Conservation (phyloP, 371 early-diverging fungal genomes). For the Lichtheimia ornata region DNA sequence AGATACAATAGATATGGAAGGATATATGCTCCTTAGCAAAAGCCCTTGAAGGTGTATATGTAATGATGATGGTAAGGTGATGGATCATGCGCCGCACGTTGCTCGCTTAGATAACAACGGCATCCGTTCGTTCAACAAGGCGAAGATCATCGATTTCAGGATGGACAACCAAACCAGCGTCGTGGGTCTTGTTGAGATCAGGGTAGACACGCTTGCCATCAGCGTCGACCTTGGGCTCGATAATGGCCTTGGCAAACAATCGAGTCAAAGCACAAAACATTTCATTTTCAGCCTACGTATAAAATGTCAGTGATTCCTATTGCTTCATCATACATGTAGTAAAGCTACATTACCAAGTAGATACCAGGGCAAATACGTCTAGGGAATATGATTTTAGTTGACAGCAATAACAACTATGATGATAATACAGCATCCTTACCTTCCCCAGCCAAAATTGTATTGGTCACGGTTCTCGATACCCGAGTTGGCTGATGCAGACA, state of each 20-base stretch:
- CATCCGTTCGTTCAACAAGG: conserved; percentile 11
- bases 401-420: neutral
- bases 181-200: conserved; percentile 9
- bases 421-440: neutral
- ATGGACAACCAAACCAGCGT: conserved; percentile 16
- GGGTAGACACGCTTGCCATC: conserved; percentile 11
- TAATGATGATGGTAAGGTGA: no score
- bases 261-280: conserved; percentile 9
- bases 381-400: neutral
- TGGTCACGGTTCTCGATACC: conserved; percentile 16
- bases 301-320: neutral
- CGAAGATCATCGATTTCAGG: conserved; percentile 14
- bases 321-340: neutral
- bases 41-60: no score
- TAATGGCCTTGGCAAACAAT: conserved; percentile 17
- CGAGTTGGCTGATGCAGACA: conserved; percentile 17
- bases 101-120: conserved; percentile 1
- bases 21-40: no score
- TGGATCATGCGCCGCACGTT: no score
- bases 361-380: conserved; percentile 21
- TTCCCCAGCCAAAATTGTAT: conserved; percentile 22
- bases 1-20: no score
- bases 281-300: conserved; percentile 15
- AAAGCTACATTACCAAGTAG: conserved; percentile 10
- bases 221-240: conserved; percentile 6